A percentile compares a stretch with the other conserved stretches of the same genome.
phyloP scores from a whole-genome alignment of 331 rosid species.

The Cucumis variabilis region DNA sequence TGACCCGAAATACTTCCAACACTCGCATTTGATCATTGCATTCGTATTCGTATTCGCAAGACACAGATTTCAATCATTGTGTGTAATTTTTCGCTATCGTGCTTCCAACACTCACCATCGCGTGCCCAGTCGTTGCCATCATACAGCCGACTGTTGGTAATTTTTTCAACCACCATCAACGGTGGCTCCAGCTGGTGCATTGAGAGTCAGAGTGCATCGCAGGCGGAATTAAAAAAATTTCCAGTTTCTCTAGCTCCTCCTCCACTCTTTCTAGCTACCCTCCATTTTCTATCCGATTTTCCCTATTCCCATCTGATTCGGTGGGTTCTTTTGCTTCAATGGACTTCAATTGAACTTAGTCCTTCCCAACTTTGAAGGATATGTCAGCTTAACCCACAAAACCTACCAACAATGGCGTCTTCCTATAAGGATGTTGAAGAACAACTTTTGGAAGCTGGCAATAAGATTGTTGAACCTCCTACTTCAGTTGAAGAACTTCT shows the following conservation, averaged over 20 bases:
- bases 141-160: too few relatives aligned
- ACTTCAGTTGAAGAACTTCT: constrained; percentile 74
- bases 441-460: constrained; percentile 74
- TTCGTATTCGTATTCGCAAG: too few relatives aligned
- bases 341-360: constrained; percentile 49
- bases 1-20: too few relatives aligned
- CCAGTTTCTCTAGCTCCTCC: constrained; percentile 68
- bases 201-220: too few relatives aligned
- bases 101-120: too few relatives aligned
- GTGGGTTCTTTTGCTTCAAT: constrained; percentile 44
- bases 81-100: too few relatives aligned
- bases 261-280: constrained; percentile 33
- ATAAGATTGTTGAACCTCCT: constrained; percentile 75
- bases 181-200: too few relatives aligned
- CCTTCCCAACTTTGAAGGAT: constrained; percentile 50
- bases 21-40: too few relatives aligned
- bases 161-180: too few relatives aligned
- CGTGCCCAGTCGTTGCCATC: too few relatives aligned
- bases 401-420: constrained; percentile 57
- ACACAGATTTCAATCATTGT: too few relatives aligned
- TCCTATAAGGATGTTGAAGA: constrained; percentile 61
- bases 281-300: constrained; percentile 25
- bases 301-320: constrained; percentile 36
- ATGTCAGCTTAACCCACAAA: constrained; percentile 37
- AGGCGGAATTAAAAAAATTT: too few relatives aligned